phyloP scores from a whole-genome alignment of 2,329 filamentous ascomycete species.

The Zalaria sp. region DNA sequence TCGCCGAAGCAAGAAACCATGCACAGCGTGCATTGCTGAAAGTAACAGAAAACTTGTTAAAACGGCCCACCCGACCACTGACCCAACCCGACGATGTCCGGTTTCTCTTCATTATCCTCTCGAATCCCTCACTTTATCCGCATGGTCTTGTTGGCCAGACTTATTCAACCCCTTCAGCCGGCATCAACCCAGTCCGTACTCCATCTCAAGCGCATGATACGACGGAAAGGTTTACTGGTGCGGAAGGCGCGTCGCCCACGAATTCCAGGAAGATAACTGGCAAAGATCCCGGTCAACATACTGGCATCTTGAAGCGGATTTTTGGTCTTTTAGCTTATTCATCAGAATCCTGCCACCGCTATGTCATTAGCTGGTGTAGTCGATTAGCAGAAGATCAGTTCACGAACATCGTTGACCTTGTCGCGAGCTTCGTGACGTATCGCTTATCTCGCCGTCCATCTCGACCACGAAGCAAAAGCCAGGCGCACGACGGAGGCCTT shows the following conservation, averaged over 20 bases:
- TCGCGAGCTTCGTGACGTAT: slow-evolving; percentile 68
- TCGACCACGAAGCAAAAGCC: slow-evolving; percentile 44
- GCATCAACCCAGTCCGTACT: neutral
- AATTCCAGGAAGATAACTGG: slow-evolving; percentile 5
- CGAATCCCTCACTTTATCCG: slow-evolving; percentile 61
- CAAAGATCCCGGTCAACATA: slow-evolving; percentile 51
- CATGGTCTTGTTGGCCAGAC: slow-evolving; percentile 9
- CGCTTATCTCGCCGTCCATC: slow-evolving; percentile 58
- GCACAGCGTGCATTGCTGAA: slow-evolving; percentile 59
- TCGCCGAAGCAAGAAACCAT: slow-evolving; percentile 52
- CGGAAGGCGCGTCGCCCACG: neutral
- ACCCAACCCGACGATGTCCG: slow-evolving; percentile 55
- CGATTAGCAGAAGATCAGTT: slow-evolving; percentile 55
- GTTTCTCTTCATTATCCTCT: slow-evolving; percentile 64
- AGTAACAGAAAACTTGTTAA: slow-evolving; percentile 63
- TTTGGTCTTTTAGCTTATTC: slow-evolving; percentile 67
- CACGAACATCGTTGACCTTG: slow-evolving; percentile 58
- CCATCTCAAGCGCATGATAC: neutral
- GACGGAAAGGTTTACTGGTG: neutral
- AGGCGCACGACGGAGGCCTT: slow-evolving; percentile 51
- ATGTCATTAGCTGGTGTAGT: slow-evolving; percentile 66
- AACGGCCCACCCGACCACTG: slow-evolving; percentile 59
- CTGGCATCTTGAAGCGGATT: slow-evolving; percentile 72
- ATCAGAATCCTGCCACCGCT: slow-evolving; percentile 59
- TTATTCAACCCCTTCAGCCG: neutral